Evolutionary conservation across 1,284 basidiomycete species (phyloP), one percentile per base, ranked within the genome.

Genomic region (Malassezia restricta): DNA sequence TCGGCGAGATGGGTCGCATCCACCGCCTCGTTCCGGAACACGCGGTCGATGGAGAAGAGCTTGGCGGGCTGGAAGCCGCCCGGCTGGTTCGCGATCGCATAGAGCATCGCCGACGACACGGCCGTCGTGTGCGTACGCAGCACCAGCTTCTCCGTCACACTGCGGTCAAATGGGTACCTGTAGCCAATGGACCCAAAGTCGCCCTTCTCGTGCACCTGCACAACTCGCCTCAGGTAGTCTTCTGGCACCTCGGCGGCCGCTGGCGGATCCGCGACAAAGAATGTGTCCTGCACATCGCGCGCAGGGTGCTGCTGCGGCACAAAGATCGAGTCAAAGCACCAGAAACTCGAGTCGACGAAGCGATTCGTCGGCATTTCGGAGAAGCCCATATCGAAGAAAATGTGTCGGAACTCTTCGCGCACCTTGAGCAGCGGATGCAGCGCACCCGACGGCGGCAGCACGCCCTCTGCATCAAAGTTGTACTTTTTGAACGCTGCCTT

Each of bases 371-470:
- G 90, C 94, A 99, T 99, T 76, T 99, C 94, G 52, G 89, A 84
- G 77, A 98, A 99, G 87, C 94, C 94, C 89, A 98, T 96, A 75
- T 99, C 94, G 65, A 99, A 82, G 80, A 99, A 99, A 71, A 98
- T 96, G 73, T 87, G 86, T 47, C 91, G 81, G 75, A 99, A 90
- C 76, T 99, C 94, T 75, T 98, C 92, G 49, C 94, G 81, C 32
- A 99, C 94, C 78, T 98, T 98, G 62, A 98, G 81, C 29, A 99
- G 79, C 6, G 92, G 94, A 75, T 98, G 94, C 31, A 98, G 78
- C 9, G 91, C 89, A 45, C 94, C 94, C 29, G 88, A 86, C 31
- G 81, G 80, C 3, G 90, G 85, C 4, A 85, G 84, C 37, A 84
- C 81, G 56, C 94, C 94, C 63, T 91, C 88, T 1, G 94, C 92